Evolutionary conservation across 2,329 filamentous ascomycete species (phyloP).

Genomic region (Pseudogymnoascus sp.): DNA sequence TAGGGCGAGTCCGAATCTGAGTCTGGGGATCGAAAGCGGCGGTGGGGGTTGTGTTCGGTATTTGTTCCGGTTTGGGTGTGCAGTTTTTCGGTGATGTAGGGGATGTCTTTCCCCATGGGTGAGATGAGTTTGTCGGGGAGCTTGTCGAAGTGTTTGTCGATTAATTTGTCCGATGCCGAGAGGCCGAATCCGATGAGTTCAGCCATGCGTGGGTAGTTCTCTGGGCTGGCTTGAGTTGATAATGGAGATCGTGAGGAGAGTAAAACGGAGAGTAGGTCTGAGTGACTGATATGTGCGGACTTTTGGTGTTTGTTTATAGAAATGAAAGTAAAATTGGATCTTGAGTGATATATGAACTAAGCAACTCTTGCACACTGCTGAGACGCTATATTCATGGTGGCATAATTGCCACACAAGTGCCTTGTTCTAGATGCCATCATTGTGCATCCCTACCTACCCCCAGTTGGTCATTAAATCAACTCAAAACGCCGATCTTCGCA

Average conservation of each 20-base stretch:
- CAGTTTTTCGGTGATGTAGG: neutral
- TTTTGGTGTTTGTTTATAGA: neutral
- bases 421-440: neutral
- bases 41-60: neutral
- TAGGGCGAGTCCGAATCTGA: neutral
- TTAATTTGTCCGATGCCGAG: neutral
- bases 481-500: neutral
- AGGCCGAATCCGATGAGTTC: slow-evolving; percentile 2
- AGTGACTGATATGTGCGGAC: neutral
- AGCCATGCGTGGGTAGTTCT: neutral
- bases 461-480: neutral
- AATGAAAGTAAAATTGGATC: neutral
- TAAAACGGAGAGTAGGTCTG: neutral
- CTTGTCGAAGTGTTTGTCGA: slow-evolving; percentile 2
- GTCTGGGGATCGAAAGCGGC: neutral
- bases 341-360: neutral
- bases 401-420: neutral
- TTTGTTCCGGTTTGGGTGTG: neutral
- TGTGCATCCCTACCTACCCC: neutral
- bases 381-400: neutral
- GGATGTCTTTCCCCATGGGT: neutral
- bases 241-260: neutral
- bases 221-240: neutral
- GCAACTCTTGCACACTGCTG: neutral
- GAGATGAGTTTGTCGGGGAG: neutral